Evolutionary conservation across 2,329 filamentous ascomycete genomes (phyloP).

Genomic region (Paracamarosporium sp.): DNA sequence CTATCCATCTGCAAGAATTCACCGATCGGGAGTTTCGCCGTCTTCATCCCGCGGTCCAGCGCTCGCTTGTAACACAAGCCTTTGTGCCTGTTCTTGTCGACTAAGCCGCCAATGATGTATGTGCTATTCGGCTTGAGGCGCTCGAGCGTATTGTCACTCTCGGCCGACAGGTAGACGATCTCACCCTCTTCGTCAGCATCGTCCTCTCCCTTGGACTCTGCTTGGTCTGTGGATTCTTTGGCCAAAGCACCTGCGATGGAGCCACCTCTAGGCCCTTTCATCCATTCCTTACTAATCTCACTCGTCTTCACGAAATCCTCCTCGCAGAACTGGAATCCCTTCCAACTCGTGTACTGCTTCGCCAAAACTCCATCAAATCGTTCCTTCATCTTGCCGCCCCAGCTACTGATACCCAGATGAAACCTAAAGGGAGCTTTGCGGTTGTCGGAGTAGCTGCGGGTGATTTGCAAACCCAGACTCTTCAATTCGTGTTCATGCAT

Average conservation of each 20-base stretch:
- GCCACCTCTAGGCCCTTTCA: conserved; percentile 67
- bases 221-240: conserved; percentile 25
- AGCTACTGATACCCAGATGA: conserved; percentile 80
- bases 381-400: conserved; percentile 74
- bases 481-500: conserved; percentile 89
- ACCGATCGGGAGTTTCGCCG: conserved; percentile 92
- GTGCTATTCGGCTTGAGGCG: conserved; percentile 85
- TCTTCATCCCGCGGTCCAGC: conserved; percentile 75
- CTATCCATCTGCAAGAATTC: conserved; percentile 92
- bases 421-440: conserved; percentile 69
- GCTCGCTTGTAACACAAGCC: conserved; percentile 89
- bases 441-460: conserved; percentile 89
- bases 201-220: conserved; percentile 5
- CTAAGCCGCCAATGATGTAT: conserved; percentile 92
- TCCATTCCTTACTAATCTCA: conserved; percentile 69
- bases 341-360: conserved; percentile 80
- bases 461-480: conserved; percentile 83
- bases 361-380: conserved; percentile 79
- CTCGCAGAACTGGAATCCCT: conserved; percentile 74
- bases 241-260: conserved; percentile 65
- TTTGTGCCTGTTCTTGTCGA: conserved; percentile 97
- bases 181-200: conserved; percentile 54
- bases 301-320: conserved; percentile 77
- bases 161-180: conserved; percentile 88
- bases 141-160: conserved; percentile 84